Evolutionary conservation across 345 rosid genomes (phyloP), one percentile per base, ranked within the genome.

Genomic region (Camelina sativa): DNA sequence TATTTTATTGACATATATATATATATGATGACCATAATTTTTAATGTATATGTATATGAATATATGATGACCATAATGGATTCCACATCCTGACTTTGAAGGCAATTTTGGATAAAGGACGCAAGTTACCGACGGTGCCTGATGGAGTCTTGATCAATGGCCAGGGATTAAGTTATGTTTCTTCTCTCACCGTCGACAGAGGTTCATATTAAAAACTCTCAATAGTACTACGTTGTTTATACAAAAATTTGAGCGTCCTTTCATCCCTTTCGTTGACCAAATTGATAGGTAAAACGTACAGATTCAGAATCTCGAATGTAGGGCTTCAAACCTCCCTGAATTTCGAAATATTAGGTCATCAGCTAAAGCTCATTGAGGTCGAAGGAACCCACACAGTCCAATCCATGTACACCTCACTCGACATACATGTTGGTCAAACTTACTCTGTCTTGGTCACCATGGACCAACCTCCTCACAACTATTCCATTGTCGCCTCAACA

Each of bases 321-420:
- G 97, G 97, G 22, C 85, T 88, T 13, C 84, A 87, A 30, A 72
- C 81, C 43, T 64, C 92, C 2, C 83, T 92, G 9, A 89, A 89
- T 76, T 88, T 92, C 55, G 80, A 90, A 1, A 85, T 92, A 65
- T 91, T 86, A 61, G 91, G 89, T 34, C 97, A 92, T 82, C 68
- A 50, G 48, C 69, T 93, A 88, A 84, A 83, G 80, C 85, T 93
- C 52, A 89, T 93, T 8, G 98, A 93, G 81, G 96, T 89, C 0
- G 97, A 93, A 50, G 98, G 98, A 28, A 89, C 94, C 32, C 96
- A 93, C 82, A 88, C 98, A 0, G 55, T 91, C 22, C 98, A 93
- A 61, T 79, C 84, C 50, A 61, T 76, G 8, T 88, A 86, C 70
- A 73, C 85, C 0, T 85, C 90, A 0, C 78, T 93, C 6, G 97